phyloP scores from a whole-genome alignment of 352 stramenopile species.

The Vaucheria bursata region DNA sequence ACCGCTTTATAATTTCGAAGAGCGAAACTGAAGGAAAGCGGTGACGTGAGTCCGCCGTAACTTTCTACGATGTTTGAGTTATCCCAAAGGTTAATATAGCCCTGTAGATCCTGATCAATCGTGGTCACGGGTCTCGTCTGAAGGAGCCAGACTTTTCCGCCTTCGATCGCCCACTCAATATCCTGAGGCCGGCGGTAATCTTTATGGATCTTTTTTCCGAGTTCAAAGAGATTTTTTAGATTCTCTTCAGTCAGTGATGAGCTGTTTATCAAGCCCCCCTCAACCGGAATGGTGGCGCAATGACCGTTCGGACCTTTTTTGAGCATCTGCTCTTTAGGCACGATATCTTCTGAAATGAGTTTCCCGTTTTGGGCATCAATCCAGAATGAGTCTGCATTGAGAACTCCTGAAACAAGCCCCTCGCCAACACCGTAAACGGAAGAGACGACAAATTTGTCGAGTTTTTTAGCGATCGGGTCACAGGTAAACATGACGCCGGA shows the following conservation, averaged over 20 bases:
- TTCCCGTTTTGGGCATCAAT: too few relatives aligned
- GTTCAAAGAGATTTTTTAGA: too few relatives aligned
- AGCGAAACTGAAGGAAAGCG: too few relatives aligned
- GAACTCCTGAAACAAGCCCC: background rate
- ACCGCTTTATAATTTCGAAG: too few relatives aligned
- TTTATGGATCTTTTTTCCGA: background rate
- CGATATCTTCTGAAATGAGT: background rate
- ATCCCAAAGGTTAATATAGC: too few relatives aligned
- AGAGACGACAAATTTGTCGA: background rate
- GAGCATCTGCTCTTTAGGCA: background rate
- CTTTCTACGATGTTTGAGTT: too few relatives aligned
- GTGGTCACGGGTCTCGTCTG: background rate
- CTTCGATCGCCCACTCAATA: background rate
- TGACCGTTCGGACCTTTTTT: background rate
- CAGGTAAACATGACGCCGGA: background rate
- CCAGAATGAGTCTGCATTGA: background rate
- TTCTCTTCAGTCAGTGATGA: too few relatives aligned
- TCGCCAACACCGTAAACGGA: background rate
- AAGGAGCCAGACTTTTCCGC: background rate
- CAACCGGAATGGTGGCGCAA: too few relatives aligned
- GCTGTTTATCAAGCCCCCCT: background rate
- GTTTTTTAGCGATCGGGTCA: background rate
- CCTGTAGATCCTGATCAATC: too few relatives aligned
- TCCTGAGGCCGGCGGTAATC: too few relatives aligned
- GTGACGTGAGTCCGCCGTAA: too few relatives aligned